Conservation (phyloP, 805 yeast species). For the Metschnikowia gruessii region DNA sequence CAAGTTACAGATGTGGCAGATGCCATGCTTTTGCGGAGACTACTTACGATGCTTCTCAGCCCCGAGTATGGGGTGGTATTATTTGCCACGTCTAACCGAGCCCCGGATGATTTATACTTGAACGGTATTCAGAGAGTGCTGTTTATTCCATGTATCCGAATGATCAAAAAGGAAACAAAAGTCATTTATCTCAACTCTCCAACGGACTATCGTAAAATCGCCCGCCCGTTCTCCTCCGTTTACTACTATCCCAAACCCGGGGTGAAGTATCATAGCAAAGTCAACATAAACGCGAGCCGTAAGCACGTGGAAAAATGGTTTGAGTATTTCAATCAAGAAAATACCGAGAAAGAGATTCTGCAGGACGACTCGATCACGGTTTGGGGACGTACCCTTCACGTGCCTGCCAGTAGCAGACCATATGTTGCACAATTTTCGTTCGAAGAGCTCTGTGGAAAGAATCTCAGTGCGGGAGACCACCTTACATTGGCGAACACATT, state of each 20-base stretch:
- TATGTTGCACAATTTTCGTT: conserved; percentile 89
- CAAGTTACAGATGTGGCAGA: conserved; percentile 99
- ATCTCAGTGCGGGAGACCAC: conserved; percentile 93
- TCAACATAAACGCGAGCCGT: conserved; percentile 49
- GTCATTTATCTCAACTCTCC: conserved; percentile 86
- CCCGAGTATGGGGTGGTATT: conserved; percentile 79
- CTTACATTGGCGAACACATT: conserved; percentile 74
- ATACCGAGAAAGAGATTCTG: conserved; percentile 25
- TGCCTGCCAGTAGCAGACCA: conserved; percentile 75
- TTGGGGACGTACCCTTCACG: conserved; percentile 83
- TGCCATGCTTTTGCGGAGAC: conserved; percentile 88
- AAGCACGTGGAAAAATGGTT: conserved; percentile 78
- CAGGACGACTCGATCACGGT: conserved; percentile 45
- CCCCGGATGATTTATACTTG: conserved; percentile 88
- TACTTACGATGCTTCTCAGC: conserved; percentile 62
- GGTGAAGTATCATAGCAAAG: conserved; percentile 48
- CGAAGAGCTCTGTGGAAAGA: conserved; percentile 79
- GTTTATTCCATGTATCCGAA: conserved; percentile 87
- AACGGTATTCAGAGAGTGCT: conserved; percentile 93
- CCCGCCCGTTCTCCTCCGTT: conserved; percentile 76
- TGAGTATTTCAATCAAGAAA: conserved; percentile 66
- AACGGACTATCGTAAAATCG: conserved; percentile 88
- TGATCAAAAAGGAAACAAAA: conserved; percentile 66
- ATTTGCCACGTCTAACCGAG: conserved; percentile 93
- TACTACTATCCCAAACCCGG: conserved; percentile 73